Evolutionary conservation across 352 stramenopile species (phyloP), one percentile per base, ranked within the genome.

Genomic region (Phytophthora palmivora): DNA sequence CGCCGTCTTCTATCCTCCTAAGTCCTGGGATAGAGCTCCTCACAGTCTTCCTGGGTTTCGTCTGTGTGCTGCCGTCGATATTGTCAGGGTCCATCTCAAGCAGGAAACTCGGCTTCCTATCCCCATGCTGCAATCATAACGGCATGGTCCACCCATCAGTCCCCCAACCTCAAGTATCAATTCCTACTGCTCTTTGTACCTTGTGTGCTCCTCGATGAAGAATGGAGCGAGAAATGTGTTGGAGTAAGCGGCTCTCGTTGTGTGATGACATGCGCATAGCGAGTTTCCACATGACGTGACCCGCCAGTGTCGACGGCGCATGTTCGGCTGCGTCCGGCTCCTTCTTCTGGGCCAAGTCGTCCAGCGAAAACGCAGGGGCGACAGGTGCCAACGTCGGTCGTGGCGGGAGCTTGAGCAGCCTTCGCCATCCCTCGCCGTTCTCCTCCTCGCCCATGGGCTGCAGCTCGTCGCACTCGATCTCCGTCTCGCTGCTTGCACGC

Each of bases 211-310:
- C 72, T 32, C 80, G 78, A 28, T 56, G 75, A 33, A 88, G 51
- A 42, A 91, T 88, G 50, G 79, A 91, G 22, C 82, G 72, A n/a
- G 82, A 89, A 50, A 91, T 61, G 56, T 89, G 76, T 49, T 91
- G 82, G 14, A 91, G 51, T 8, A 91, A 37, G 5, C 79, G 78
- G 18, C 53, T 91, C 42, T 91, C 82, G 50, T 89, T 78, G 63
- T 82, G 76, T 18, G 79, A 76, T 16, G 82, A 91, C 76, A 91
- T 82, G 45, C 67, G 65, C 75, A 88, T 76, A 14, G 79, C 79
- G 16, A 91, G 63, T 44, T 82, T 82, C 75, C 73, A 88, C 68
- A 91, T 76, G 32, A 88, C 69, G 48, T 91, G 70, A 43, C 76
- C 80, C 22, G 77, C 67, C 3, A 88, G 66, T 43, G 69, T 78